Evolutionary conservation across 768 basidiomycete genomes (phyloP), one percentile per base, ranked within the genome.

Genomic region (Naganishia vaughanmartiniae): DNA sequence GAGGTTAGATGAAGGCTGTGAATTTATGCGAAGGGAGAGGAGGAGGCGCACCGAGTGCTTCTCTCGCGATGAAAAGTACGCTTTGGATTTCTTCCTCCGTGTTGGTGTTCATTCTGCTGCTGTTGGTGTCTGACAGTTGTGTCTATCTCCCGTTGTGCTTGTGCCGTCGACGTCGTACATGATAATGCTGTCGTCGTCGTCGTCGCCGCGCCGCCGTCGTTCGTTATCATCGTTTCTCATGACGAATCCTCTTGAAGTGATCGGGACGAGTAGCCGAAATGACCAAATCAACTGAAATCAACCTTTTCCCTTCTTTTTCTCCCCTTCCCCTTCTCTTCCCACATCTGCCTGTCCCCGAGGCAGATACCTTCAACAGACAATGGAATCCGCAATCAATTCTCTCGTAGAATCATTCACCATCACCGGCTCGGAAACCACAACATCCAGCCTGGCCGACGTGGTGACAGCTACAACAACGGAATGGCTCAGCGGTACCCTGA

Each of bases 11-110:
- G 17, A 19, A n/a, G 10, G 36, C 4, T n/a, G 36, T 34, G 14
- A 21, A n/a, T n/a, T 57, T 33, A 31, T 30, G 56, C 30, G 6
- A 5, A 26, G 36, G 57, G 39, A 21, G 31, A 33, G 12, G 34
- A 4, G 57, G 12, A 42, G 5, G 39, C 60, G 60, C 14, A 63
- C 60, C 60, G 36, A 63, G 60, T 42, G 60, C 60, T 45, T 63
- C 60, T n/a, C 60, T 39, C 3, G 60, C 60, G 2, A 63, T 24
- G 60, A 63, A 63, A 34, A 63, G 60, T 12, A 63, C 60, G 42
- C 60, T 63, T 14, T n/a, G 17, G 36, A 63, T 63, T 17, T 63
- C 60, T 21, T 51, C 48, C n/a, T 45, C 36, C 30, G 54, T 55
- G 54, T 55, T 28, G 30, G 30, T 55, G 30, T 55, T 21, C 48